Evolutionary conservation across 148 eudicot species (phyloP), one percentile per base, ranked within the genome.

Genomic region (Diospyros lotus): DNA sequence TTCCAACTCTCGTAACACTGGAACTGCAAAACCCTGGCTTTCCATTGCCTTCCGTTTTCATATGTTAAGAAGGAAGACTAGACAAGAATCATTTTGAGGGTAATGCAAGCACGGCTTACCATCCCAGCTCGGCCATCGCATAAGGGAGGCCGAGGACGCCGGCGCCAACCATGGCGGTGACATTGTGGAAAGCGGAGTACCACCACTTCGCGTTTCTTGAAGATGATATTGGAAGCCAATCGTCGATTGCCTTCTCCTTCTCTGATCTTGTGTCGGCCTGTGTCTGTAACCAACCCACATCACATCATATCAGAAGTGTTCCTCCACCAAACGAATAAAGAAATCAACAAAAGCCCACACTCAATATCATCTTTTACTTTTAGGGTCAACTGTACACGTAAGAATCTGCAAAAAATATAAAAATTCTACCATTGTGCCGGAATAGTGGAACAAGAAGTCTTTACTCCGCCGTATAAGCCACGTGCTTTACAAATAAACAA

Each of bases 141-240:
- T 41, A 62, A 55, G 79, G 79, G 52, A 76, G 69, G 42, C 69
- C 58, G 62, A 76, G 79, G 68, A 76, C 79, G 1, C 79, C 79
- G 50, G 79, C 79, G 48, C 79, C 79, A 48, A 76, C 79, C 79
- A 76, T 76, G 68, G 79, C 79, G 8, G 79, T 76, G 68, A 77
- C 79, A 62, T 77, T 77, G 79, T 77, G 79, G 74, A 77, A 77
- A 44, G 79, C 74, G 0, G 79, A 63, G 64, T 77, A 77, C 79
- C 79, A 77, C 79, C 79, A 77, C 43, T 77, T 77, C 51, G 74
- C 79, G 60, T 69, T 70, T 39, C 79, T 69, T 14, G 79, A 69
- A 51, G 74, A 70, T 5, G 79, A 69, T 17, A 77, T 63, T 41
- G 79, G 79, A 50, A 77, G 74, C 79, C 79, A 77, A 15, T 63